Percentiles rank a stretch among this genome's conserved stretches.
These are phyloP conservation scores for Wallacemonas sp. DNA, from an alignment of 208 protist genomes.

Conservation along the genomic window DNA sequence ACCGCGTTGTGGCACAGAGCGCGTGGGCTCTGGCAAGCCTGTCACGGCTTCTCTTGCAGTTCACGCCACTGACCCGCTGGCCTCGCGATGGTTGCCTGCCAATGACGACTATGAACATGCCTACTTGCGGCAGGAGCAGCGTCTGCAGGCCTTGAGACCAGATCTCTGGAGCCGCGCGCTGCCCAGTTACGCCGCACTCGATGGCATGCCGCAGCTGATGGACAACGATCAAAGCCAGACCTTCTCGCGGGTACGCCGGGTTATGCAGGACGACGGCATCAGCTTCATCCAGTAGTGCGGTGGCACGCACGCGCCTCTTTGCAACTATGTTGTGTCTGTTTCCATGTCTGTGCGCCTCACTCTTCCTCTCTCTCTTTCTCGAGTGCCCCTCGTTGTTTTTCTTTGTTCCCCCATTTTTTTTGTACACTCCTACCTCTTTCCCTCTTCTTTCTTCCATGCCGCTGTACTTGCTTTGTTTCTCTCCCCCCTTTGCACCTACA, in stretches of 20 bases:
- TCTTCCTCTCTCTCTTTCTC: too few relatives aligned
- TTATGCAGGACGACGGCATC: constrained; percentile 16
- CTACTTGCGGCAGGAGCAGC: constrained; percentile 19
- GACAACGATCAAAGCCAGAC: constrained; percentile 15
- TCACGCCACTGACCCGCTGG: neutral
- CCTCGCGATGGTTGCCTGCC: neutral
- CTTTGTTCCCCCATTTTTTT: too few relatives aligned
- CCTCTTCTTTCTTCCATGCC: constrained; percentile 11
- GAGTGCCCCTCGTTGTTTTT: too few relatives aligned
- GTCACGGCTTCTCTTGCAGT: neutral
- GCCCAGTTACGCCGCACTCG: constrained; percentile 32
- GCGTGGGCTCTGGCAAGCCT: too few relatives aligned
- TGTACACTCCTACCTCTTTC: constrained; percentile 7
- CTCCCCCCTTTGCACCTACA: too few relatives aligned
- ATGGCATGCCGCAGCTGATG: constrained; percentile 26
- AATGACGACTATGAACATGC: constrained; percentile 22
- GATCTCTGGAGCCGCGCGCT: constrained; percentile 34
- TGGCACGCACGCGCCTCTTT: too few relatives aligned
- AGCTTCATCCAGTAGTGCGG: neutral
- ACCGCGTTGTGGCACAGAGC: too few relatives aligned
- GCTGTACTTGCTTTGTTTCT: neutral
- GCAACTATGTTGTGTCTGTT: too few relatives aligned
- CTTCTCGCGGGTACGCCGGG: constrained; percentile 13
- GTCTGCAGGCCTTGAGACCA: constrained; percentile 29
- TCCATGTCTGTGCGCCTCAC: neutral